phyloP scores from a whole-genome alignment of 768 basidiomycete genomes.

The Termitomyces sp. region DNA sequence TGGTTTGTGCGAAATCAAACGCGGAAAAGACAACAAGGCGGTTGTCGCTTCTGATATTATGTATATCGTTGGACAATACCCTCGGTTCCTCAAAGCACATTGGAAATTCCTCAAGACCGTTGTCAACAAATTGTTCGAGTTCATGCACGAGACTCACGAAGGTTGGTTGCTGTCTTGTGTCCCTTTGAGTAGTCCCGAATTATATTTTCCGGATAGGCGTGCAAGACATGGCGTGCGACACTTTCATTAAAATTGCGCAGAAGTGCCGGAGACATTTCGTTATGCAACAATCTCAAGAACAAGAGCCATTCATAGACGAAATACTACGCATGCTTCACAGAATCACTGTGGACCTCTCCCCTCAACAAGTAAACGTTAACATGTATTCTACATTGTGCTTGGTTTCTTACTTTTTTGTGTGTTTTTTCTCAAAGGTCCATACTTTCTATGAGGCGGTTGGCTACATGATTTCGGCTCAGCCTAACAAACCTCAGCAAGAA shows the following conservation, averaged over 20 bases:
- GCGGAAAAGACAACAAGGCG: conserved; percentile 99
- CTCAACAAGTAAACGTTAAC: conserved; percentile 63
- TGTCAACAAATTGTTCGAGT: conserved; percentile 99
- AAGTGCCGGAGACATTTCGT: conserved; percentile 98
- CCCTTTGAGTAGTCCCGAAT: background rate
- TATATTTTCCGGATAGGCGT: conserved; percentile 57
- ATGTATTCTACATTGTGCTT: background rate
- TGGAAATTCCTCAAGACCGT: conserved; percentile 99
- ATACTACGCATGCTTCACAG: conserved; percentile 88
- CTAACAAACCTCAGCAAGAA: conserved; percentile 96
- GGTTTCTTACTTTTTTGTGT: background rate
- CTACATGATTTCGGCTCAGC: conserved; percentile 99
- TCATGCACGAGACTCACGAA: conserved; percentile 99
- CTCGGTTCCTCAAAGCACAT: conserved; percentile 98
- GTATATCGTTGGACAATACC: conserved; percentile 99
- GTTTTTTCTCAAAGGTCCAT: conserved; percentile 58
- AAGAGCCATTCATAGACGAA: conserved; percentile 97
- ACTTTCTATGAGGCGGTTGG: conserved; percentile 99
- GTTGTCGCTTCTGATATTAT: conserved; percentile 95
- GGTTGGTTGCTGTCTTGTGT: conserved; percentile 42
- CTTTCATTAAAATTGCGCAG: conserved; percentile 99
- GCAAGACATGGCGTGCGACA: conserved; percentile 99
- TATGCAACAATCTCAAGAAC: conserved; percentile 96
- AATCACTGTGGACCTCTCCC: conserved; percentile 91
- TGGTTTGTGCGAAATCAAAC: conserved; percentile 97